A percentile compares a stretch with the other conserved stretches of the same genome.
Conservation (phyloP, 1,284 basidiomycete genomes). For the Sporisorium exsertum region DNA sequence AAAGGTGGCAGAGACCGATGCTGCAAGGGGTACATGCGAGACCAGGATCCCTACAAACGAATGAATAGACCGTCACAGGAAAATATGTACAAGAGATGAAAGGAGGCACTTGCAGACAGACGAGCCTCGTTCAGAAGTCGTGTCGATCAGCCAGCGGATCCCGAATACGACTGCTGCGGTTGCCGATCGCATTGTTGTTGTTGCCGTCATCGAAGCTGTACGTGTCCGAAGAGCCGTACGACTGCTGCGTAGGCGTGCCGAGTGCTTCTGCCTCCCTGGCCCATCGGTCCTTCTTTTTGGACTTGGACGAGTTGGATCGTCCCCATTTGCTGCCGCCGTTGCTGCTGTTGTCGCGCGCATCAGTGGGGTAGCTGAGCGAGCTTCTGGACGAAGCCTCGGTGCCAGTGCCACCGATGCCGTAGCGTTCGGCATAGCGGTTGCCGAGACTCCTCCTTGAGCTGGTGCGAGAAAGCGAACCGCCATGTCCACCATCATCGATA, state of each 20-base stretch:
- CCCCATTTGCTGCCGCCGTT: constrained; percentile 36
- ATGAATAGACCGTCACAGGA: neutral
- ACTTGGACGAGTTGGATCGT: constrained; percentile 37
- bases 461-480: constrained; percentile 36
- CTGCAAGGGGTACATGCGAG: neutral
- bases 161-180: constrained; percentile 40
- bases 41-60: neutral
- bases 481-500: constrained; percentile 30
- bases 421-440: constrained; percentile 52
- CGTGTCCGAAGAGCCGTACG: constrained; percentile 35
- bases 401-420: constrained; percentile 33
- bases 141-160: constrained; percentile 49
- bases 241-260: constrained; percentile 30
- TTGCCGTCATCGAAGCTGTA: constrained; percentile 36
- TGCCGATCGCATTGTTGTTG: constrained; percentile 13
- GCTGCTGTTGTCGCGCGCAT: constrained; percentile 13
- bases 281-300: constrained; percentile 52
- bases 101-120: neutral
- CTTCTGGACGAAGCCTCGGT: constrained; percentile 40
- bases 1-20: neutral
- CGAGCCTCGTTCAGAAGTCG: constrained; percentile 30
- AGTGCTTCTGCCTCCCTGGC: constrained; percentile 51
- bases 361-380: constrained; percentile 46
- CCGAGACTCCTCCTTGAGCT: constrained; percentile 49
- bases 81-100: neutral